These are phyloP conservation scores for Brettanomyces anomalus DNA, from an alignment of 805 yeast species.

Conservation along the genomic window DNA sequence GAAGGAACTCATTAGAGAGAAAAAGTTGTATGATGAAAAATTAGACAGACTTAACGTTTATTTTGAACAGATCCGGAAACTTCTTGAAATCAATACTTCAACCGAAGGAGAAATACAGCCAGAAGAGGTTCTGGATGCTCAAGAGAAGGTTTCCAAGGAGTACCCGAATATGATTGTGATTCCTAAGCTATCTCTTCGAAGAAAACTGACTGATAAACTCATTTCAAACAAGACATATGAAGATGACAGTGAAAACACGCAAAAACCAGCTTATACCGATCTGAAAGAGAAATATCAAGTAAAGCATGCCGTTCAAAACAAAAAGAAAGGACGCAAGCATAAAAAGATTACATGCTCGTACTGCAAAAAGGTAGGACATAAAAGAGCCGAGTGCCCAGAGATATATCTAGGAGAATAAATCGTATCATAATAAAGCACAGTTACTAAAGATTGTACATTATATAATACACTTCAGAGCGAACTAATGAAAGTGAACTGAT, in stretches of 20 bases:
- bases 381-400: constrained; percentile 26
- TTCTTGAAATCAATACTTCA: constrained; percentile 4
- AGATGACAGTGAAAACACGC: background rate
- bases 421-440: background rate
- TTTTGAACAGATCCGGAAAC: constrained; percentile 10
- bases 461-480: background rate
- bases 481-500: background rate
- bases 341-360: constrained; percentile 26
- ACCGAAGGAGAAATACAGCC: background rate
- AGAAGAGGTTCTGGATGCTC: constrained; percentile 2
- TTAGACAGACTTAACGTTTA: constrained; percentile 14
- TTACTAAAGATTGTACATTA: background rate
- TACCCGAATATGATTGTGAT: constrained; percentile 14
- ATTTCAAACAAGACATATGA: background rate
- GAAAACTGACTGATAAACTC: background rate
- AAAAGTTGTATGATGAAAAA: constrained; percentile 14
- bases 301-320: background rate
- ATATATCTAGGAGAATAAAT: constrained; percentile 5
- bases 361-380: constrained; percentile 26
- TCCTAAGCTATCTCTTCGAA: constrained; percentile 11
- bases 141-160: background rate
- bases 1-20: constrained; percentile 27
- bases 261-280: background rate
- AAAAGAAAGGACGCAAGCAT: constrained; percentile 7
- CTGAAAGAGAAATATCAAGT: background rate